Percentiles rank a stretch among this genome's conserved stretches.
These are phyloP conservation scores for Solanum tarijense DNA, from an alignment of 257 asterid species.

Conservation along the genomic window DNA sequence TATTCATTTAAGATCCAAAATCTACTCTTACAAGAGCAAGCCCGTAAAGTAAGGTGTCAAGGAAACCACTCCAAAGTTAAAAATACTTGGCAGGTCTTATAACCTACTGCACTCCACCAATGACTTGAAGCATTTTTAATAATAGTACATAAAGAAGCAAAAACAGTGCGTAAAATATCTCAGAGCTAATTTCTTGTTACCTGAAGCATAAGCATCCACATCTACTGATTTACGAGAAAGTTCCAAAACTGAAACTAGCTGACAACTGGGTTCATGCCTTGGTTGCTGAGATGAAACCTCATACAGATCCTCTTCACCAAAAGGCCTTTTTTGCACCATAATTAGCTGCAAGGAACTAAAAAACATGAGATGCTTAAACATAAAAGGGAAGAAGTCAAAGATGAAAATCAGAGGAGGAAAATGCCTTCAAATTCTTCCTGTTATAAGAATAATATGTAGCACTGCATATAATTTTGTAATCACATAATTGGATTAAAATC, in stretches of 20 bases:
- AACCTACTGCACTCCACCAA: not conserved
- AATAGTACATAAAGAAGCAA: not conserved
- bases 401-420: not conserved
- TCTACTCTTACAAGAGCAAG: not conserved
- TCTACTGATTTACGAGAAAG: constrained; percentile 16
- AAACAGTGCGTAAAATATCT: not conserved
- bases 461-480: not conserved
- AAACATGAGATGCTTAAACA: not conserved
- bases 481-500: not conserved
- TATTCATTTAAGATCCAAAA: not conserved
- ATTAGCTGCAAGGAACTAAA: not conserved
- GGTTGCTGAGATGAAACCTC: constrained; percentile 53
- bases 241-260: constrained; percentile 8
- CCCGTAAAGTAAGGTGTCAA: not conserved
- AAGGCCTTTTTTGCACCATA: constrained; percentile 67
- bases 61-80: not conserved
- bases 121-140: not conserved
- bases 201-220: constrained; percentile 12
- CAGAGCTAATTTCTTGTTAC: constrained; percentile 16
- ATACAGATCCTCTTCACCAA: constrained; percentile 37
- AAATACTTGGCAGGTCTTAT: not conserved
- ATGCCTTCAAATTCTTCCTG: not conserved
- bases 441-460: not conserved
- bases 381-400: not conserved
- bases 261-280: constrained; percentile 28